Percentiles rank a stretch among this genome's conserved stretches.
phyloP scores from a whole-genome alignment of 1,284 basidiomycete species.

The Trametes sp. region DNA sequence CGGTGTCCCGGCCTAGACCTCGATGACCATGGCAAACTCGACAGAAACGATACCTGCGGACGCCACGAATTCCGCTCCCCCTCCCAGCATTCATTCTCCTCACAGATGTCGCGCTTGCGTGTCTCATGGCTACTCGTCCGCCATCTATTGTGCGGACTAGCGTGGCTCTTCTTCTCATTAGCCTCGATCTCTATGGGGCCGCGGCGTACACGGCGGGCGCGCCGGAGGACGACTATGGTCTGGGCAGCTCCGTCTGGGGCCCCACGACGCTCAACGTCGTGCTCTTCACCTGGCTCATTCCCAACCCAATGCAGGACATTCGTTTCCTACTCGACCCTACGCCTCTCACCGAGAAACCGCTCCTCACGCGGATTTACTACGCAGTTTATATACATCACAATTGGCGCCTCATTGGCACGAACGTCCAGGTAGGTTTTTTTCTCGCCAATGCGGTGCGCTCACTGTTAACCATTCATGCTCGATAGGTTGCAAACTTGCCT shows the following conservation, averaged over 20 bases:
- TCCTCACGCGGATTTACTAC: constrained; percentile 9
- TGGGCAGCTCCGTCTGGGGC: constrained; percentile 17
- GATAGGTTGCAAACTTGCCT: constrained; percentile 20
- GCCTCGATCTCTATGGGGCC: constrained; percentile 4
- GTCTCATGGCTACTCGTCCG: constrained; percentile 1
- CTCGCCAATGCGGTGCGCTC: not conserved
- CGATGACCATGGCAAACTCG: too few species aligned
- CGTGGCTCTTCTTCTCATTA: constrained; percentile 3
- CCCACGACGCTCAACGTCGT: constrained; percentile 14
- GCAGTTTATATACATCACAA: constrained; percentile 14
- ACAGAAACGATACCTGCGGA: too few species aligned
- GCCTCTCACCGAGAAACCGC: not conserved
- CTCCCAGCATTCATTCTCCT: constrained; percentile 5
- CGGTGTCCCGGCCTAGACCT: too few species aligned
- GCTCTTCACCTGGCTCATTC: constrained; percentile 12
- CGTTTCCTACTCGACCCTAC: constrained; percentile 3
- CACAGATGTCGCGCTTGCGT: constrained; percentile 8
- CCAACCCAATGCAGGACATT: constrained; percentile 14
- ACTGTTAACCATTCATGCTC: not conserved
- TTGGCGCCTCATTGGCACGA: constrained; percentile 22
- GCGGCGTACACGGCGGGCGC: constrained; percentile 3
- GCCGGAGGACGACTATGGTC: constrained; percentile 11
- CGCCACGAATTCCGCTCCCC: too few species aligned
- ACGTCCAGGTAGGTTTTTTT: constrained; percentile 15
- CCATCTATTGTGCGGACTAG: not conserved